Evolutionary conservation across 2,329 filamentous ascomycete genomes (phyloP), one percentile per base, ranked within the genome.

Genomic region (Cladosporium sphaerospermum): DNA sequence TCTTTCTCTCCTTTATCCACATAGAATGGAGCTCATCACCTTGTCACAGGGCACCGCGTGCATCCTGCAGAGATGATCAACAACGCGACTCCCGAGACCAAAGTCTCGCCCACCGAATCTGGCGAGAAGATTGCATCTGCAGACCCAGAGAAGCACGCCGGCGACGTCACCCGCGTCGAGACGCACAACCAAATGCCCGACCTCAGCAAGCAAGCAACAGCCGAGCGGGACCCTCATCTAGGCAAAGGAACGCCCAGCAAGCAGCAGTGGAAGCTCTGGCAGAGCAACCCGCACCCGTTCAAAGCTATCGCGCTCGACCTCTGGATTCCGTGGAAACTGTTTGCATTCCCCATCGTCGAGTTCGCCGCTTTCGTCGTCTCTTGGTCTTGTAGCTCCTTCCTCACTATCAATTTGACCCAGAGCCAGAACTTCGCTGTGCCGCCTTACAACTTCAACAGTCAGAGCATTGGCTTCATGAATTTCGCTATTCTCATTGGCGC

Each of bases 261-360:
- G 57, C 56, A 62, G 48, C 82, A 85, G 65, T 85, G 81, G 74
- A 69, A 67, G 23, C 53, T 82, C 3, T 80, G 72, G 63, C 76
- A 80, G 55, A 62, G 71, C 0, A 77, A 74, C 58, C 67, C 74
- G 2, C 69, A 78, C 45, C 71, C 73, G 0, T 67, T 69, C 57
- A 71, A 69, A 58, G 73, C 70, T 18, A 70, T 84, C 28, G 40
- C 78, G 2, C 64, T 75, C 31, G 79, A 82, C 58, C 71, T 85
- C 18, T 82, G 76, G 75, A 73, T 80, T 7, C 83, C 82, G 0
- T 83, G 79, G 76, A 82, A 83, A 59, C 70, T 85, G 1, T 78
- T 83, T 62, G 59, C 73, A 0, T 85, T 81, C 64, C 82, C 83
- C 0, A 84, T 85, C 54, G 77, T 85, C 40, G 76, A 84, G 57